A percentile compares a stretch with the other conserved stretches of the same genome.
Evolutionary conservation across 2,329 filamentous ascomycete genomes (phyloP).

Genomic region (Penicillium sp.): DNA sequence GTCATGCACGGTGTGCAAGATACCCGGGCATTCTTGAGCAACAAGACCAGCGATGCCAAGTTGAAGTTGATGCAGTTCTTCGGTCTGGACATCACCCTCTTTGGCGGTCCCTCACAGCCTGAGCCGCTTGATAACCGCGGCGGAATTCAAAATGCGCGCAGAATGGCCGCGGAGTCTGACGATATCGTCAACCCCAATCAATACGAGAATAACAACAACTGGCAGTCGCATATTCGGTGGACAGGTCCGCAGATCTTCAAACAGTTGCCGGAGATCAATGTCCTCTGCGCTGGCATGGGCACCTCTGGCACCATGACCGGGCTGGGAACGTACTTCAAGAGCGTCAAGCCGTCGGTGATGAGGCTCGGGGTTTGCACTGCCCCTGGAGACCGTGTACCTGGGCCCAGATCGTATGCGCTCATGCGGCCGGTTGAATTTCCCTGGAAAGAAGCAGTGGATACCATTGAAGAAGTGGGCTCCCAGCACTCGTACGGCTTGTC

Average conservation of each 20-base stretch:
- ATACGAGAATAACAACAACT: conserved; percentile 50
- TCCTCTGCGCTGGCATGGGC: conserved; percentile 56
- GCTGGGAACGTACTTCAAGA: conserved; percentile 49
- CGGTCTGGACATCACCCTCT: conserved; percentile 55
- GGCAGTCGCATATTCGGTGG: conserved; percentile 52
- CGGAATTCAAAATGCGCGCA: conserved; percentile 49
- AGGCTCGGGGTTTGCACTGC: conserved; percentile 52
- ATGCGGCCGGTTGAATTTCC: conserved; percentile 53
- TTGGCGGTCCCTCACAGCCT: conserved; percentile 56
- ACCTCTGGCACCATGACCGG: conserved; percentile 53
- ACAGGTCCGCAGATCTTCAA: conserved; percentile 56
- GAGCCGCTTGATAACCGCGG: conserved; percentile 53
- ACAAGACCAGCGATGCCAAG: conserved; percentile 54
- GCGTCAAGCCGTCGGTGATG: conserved; percentile 40
- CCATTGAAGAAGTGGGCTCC: conserved; percentile 55
- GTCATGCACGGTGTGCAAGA: conserved; percentile 51
- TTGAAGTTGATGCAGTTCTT: conserved; percentile 58
- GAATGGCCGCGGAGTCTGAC: conserved; percentile 42
- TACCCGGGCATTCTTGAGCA: conserved; percentile 54
- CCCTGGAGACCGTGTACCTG: conserved; percentile 55
- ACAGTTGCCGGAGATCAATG: conserved; percentile 54
- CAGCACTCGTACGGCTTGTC: conserved; percentile 52
- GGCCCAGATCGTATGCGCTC: conserved; percentile 52
- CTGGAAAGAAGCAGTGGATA: conserved; percentile 54
- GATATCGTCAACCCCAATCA: conserved; percentile 52